These are phyloP conservation scores for Boechera divaricarpa DNA, from an alignment of 345 rosid genomes.

Conservation along the genomic window DNA sequence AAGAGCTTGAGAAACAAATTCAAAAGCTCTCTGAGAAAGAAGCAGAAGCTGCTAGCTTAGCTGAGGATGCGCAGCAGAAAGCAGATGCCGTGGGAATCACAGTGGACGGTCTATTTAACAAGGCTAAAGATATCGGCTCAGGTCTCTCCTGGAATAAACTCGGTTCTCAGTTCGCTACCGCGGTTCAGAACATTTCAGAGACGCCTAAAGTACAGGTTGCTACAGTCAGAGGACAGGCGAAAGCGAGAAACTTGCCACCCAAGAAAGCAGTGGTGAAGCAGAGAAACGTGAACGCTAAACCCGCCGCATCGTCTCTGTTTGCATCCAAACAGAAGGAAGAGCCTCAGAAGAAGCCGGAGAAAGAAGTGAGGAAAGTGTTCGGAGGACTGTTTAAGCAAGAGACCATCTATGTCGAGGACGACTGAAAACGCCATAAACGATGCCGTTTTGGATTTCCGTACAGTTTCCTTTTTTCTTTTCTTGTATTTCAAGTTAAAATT, in stretches of 20 bases:
- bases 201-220: constrained; percentile 72
- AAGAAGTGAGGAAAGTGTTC: constrained; percentile 77
- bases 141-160: constrained; percentile 76
- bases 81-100: constrained; percentile 62
- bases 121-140: constrained; percentile 70
- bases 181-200: constrained; percentile 54
- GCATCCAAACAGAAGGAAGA: constrained; percentile 50
- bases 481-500: constrained; percentile 25
- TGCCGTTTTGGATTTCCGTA: constrained; percentile 16
- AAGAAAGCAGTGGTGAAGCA: constrained; percentile 66
- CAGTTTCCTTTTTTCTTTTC: constrained; percentile 20
- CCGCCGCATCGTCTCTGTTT: constrained; percentile 42
- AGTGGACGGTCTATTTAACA: constrained; percentile 55
- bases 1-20: constrained; percentile 45
- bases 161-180: constrained; percentile 63
- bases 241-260: constrained; percentile 67
- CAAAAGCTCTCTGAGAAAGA: constrained; percentile 67
- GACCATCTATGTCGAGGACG: constrained; percentile 84
- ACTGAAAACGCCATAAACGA: constrained; percentile 45
- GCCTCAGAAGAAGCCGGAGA: constrained; percentile 39
- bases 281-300: constrained; percentile 42
- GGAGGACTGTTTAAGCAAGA: constrained; percentile 95
- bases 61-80: constrained; percentile 65
- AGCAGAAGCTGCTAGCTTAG: constrained; percentile 59
- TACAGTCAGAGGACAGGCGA: constrained; percentile 84